Evolutionary conservation across 1,284 basidiomycete species (phyloP), one percentile per base, ranked within the genome.

Genomic region (Coriolopsis trogii): DNA sequence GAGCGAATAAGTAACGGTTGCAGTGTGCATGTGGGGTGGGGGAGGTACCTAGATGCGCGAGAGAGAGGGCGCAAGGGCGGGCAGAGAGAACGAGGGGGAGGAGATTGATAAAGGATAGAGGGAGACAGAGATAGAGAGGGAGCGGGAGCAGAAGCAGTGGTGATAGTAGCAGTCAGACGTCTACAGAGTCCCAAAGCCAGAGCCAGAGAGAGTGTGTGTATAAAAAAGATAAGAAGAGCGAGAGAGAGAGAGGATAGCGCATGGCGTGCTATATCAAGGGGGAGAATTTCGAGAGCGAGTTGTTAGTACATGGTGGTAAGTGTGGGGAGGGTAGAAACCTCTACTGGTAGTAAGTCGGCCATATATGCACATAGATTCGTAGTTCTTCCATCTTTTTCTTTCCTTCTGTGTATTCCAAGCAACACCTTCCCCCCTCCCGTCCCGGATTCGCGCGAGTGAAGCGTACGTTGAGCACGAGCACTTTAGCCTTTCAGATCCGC

Each of bases 401-500:
- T 41, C 48, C 48, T 41, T n/a, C n/a, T n/a, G n/a, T n/a, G n/a
- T n/a, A n/a, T n/a, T n/a, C n/a, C n/a, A n/a, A n/a, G n/a, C n/a
- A n/a, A n/a, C n/a, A n/a, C n/a, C n/a, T n/a, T n/a, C n/a, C n/a
- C n/a, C n/a, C n/a, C n/a, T n/a, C n/a, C n/a, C n/a, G n/a, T n/a
- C n/a, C n/a, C n/a, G n/a, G n/a, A n/a, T n/a, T n/a, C n/a, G n/a
- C n/a, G n/a, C n/a, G n/a, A n/a, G n/a, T n/a, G n/a, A n/a, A n/a
- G n/a, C n/a, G n/a, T n/a, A n/a, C 24, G n/a, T 12, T 20, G 41
- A 2, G 8, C 33, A 15, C 20, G 31, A 34, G 9, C 37, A n/a
- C n/a, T n/a, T n/a, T n/a, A n/a, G n/a, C n/a, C n/a, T n/a, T 45
- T 75, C 72, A 76, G 61, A 72, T 70, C 59, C 75, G 73, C 67